phyloP scores from a whole-genome alignment of 2,329 filamentous ascomycete genomes.

The Pseudocercospora cruenta region DNA sequence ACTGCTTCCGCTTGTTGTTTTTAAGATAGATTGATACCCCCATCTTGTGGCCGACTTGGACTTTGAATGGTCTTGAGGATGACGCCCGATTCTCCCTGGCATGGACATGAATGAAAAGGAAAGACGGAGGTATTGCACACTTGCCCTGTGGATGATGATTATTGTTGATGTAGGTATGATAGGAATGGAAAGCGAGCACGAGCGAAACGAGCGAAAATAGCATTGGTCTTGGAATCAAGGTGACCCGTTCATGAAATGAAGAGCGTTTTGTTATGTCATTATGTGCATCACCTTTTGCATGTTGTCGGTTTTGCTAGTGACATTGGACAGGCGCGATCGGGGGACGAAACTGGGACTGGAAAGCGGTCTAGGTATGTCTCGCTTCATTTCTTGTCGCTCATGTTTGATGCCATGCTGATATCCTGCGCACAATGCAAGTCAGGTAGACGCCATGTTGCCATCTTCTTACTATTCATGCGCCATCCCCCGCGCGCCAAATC shows the following conservation, averaged over 20 bases:
- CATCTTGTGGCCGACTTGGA: constrained; percentile 7
- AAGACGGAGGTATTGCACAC: background rate
- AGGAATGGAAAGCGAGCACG: background rate
- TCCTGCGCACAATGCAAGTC: too few species aligned
- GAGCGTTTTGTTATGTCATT: background rate
- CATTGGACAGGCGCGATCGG: background rate
- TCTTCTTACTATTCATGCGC: too few species aligned
- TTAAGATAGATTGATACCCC: constrained; percentile 15
- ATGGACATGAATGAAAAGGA: constrained; percentile 7
- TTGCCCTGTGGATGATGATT: constrained; percentile 2
- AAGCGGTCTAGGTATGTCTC: background rate
- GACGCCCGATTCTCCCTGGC: constrained; percentile 3
- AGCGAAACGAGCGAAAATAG: background rate
- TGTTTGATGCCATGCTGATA: too few species aligned
- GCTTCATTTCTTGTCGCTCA: too few species aligned
- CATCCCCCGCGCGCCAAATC: too few species aligned
- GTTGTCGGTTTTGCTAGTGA: background rate
- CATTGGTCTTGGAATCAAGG: background rate
- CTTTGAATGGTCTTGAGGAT: background rate
- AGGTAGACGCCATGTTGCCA: too few species aligned
- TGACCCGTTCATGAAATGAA: background rate
- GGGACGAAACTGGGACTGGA: background rate
- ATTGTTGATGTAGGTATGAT: background rate
- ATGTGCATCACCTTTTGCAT: background rate
- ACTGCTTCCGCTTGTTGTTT: background rate